Evolutionary conservation across 805 yeast species (phyloP), one percentile per base, ranked within the genome.

Genomic region (Cyberlindnera petersonii): DNA sequence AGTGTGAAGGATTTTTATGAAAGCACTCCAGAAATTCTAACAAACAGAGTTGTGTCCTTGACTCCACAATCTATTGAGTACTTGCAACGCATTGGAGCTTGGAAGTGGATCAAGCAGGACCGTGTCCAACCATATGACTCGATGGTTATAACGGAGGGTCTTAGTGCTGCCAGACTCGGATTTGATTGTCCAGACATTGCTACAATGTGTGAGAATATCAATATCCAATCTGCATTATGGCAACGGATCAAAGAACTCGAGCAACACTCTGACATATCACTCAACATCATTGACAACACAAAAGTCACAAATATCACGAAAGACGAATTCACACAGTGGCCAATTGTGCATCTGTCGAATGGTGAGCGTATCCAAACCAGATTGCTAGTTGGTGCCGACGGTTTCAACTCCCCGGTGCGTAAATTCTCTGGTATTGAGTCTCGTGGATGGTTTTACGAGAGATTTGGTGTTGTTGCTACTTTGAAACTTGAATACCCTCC

Each of bases 381-480:
- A 39, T 67, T 89, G n/a, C 66, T 89, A 16, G 77, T 93, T 13
- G 98, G 98, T 8, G 95, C 96, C 27, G 98, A 93, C 59, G 98
- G 98, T 1, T 87, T 79, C 59, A 86, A 88, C 59, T 88, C 97
- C 1, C 96, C 97, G 0, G 98, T 85, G 6, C 73, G 97, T 33
- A 71, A 74, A 46, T 89, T 74, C 55, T 82, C 97, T 0, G 79
- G 75, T 2, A 88, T 93, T 39, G 81, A 79, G 55, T 77, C 94
- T 2, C 72, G 95, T 33, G 98, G 98, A 13, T 93, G 98, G 98
- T 75, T 75, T 35, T 93, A 93, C 62, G 70, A 82, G 49, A 72
- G 86, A 34, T 86, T 80, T 64, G 98, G 98, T 1, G 80, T 89
- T n/a, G 98, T 93, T 3, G 96, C 93, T 0, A 84, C 96, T 0